A percentile compares a stretch with the other conserved stretches of the same genome.
Conservation (phyloP, 1,284 basidiomycete genomes). For the Coniferiporia sulphurascens region DNA sequence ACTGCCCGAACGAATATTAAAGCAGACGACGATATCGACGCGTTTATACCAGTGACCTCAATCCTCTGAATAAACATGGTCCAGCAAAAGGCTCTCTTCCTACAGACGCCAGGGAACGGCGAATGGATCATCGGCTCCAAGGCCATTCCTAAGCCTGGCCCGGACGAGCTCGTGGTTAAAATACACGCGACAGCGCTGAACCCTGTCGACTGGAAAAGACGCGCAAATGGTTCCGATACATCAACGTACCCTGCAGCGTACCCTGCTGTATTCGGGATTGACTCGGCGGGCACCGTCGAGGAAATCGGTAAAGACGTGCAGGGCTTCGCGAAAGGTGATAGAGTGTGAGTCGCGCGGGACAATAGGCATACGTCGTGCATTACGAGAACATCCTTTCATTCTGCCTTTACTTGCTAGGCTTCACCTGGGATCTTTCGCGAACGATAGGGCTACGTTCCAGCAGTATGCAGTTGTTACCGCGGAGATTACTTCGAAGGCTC, state of each 20-base stretch:
- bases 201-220: conserved; percentile 39
- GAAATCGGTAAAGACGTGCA: conserved; percentile 35
- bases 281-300: conserved; percentile 39
- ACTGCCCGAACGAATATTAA: too few relatives aligned
- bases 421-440: conserved; percentile 22
- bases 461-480: conserved; percentile 25
- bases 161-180: conserved; percentile 39
- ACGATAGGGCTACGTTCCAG: conserved; percentile 24
- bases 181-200: conserved; percentile 36
- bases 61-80: not conserved
- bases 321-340: conserved; percentile 36
- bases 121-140: conserved; percentile 23
- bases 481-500: conserved; percentile 24
- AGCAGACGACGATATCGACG: too few relatives aligned
- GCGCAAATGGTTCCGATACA: conserved; percentile 27
- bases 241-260: conserved; percentile 34
- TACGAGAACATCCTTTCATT: not conserved
- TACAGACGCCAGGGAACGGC: conserved; percentile 21
- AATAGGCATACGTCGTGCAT: too few relatives aligned
- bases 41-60: too few relatives aligned
- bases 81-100: conserved; percentile 15
- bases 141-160: conserved; percentile 28
- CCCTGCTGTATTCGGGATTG: conserved; percentile 42
- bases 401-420: conserved; percentile 14
- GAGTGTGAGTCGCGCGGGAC: not conserved